Evolutionary conservation across 495 filamentous ascomycete species (phyloP).

Genomic region (Trichoderma orchidacearum): DNA sequence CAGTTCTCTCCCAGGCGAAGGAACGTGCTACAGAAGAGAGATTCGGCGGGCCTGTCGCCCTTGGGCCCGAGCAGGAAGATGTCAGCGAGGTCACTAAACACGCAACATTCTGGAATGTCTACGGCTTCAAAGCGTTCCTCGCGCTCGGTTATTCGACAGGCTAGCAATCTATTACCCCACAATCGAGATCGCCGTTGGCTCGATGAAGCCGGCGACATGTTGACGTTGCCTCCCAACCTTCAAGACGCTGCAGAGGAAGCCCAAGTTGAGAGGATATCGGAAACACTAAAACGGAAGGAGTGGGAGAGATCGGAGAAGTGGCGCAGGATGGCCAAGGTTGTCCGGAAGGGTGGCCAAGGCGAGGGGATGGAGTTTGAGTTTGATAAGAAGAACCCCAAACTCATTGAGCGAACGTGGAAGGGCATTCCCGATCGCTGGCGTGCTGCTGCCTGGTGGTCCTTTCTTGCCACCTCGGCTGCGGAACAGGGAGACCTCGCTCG

Average conservation of each 20-base stretch:
- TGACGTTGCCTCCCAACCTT: constrained; percentile 59
- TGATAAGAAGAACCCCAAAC: constrained; percentile 67
- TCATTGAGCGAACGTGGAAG: constrained; percentile 92
- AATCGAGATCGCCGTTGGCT: constrained; percentile 60
- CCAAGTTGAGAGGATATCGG: constrained; percentile 37
- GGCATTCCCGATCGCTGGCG: constrained; percentile 96
- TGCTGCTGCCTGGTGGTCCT: constrained; percentile 86
- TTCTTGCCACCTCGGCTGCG: constrained; percentile 73
- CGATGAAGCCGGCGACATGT: constrained; percentile 84
- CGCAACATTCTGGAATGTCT: constrained; percentile 31
- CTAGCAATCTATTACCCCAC: constrained; percentile 62
- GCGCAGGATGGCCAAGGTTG: constrained; percentile 83
- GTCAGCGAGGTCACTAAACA: constrained; percentile 38
- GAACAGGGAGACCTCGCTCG: constrained; percentile 40
- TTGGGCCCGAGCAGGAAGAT: constrained; percentile 32
- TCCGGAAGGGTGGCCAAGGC: constrained; percentile 39
- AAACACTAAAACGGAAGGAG: constrained; percentile 62
- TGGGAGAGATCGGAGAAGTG: constrained; percentile 83
- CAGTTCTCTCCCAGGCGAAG: constrained; percentile 20
- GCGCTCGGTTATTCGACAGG: constrained; percentile 42
- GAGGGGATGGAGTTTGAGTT: constrained; percentile 87
- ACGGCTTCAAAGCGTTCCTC: constrained; percentile 43
- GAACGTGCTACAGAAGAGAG: constrained; percentile 26
- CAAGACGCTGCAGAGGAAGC: constrained; percentile 46
- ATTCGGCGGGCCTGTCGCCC: constrained; percentile 18